These are phyloP conservation scores for Metschnikowia cubensis DNA, from an alignment of 805 yeast species.

Conservation along the genomic window DNA sequence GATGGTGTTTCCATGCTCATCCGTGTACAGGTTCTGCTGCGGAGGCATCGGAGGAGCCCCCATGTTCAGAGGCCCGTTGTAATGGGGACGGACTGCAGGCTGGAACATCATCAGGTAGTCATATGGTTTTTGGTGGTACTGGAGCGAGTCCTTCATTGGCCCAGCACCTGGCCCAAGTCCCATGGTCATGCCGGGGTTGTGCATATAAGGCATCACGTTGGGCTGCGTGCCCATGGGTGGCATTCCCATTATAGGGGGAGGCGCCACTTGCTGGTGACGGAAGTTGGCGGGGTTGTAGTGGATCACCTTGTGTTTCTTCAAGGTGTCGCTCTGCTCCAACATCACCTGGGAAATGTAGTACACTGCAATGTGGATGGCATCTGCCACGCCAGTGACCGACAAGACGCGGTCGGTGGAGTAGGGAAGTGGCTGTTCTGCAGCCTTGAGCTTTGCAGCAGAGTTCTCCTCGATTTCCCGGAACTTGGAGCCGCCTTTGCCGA, in stretches of 20 bases:
- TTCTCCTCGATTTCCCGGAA: constrained; percentile 78
- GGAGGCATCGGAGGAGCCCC: constrained; percentile 14
- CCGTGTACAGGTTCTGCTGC: constrained; percentile 35
- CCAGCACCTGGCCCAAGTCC: constrained; percentile 9
- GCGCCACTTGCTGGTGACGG: constrained; percentile 14
- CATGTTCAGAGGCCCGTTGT: constrained; percentile 13
- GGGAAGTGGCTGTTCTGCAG: constrained; percentile 69
- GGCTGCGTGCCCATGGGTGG: constrained; percentile 20
- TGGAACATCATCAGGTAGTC: constrained; percentile 41
- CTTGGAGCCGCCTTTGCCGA: constrained; percentile 71
- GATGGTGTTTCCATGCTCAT: constrained; percentile 42
- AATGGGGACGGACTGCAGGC: constrained; percentile 32
- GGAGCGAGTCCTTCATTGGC: constrained; percentile 11
- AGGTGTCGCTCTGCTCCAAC: constrained; percentile 51
- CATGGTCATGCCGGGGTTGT: constrained; percentile 13
- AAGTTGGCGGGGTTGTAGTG: constrained; percentile 56
- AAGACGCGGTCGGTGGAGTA: constrained; percentile 74
- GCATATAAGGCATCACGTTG: constrained; percentile 16
- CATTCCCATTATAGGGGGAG: constrained; percentile 19
- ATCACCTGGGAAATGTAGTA: constrained; percentile 70
- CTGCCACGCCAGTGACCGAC: constrained; percentile 73
- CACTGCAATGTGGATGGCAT: constrained; percentile 80
- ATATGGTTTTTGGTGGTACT: constrained; percentile 24
- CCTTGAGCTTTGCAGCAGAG: constrained; percentile 72
- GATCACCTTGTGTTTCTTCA: constrained; percentile 50